Evolutionary conservation across 2,329 filamentous ascomycete species (phyloP), one percentile per base, ranked within the genome.

Genomic region (Colletotrichum sp.): DNA sequence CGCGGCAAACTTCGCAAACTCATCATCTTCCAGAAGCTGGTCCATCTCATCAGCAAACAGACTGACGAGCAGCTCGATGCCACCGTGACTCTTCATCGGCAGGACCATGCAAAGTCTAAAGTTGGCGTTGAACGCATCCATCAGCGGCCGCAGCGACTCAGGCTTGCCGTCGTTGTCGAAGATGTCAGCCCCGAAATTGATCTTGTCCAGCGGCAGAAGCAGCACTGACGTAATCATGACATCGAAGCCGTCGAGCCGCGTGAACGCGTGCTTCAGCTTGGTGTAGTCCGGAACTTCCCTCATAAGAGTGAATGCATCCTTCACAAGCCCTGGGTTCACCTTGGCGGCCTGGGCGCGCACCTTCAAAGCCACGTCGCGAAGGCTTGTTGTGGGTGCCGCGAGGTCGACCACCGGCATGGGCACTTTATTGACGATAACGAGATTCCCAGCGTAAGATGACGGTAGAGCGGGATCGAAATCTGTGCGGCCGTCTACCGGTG

Each of bases 171-270:
- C 69, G 26, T 82, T 81, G 10, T 59, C 79, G 52, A 84, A 83
- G 3, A 82, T 66, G 6, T 75, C 21, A n/a, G 77, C 78, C 1
- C 82, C 83, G 62, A 84, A 83, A 7, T 69, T 71, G 32, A 83
- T 77, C 26, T 82, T 80, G 32, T 75, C 76, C n/a, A 77, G 75
- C 30, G 78, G 81, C 59, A 83, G 78, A 12, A 83, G 69, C 77
- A 84, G 80, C 77, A 84, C 78, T 63, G 82, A 83, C 8, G 81
- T 80, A 10, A 83, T 80, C 78, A 83, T 79, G 55, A 80, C 72
- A 66, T 82, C 69, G 79, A 81, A 80, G 44, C 80, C 79, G 24
- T 81, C 78, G 0, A 82, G 79, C 5, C 79, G 78, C 79, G 81
- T 81, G 72, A 79, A 80, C 8, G 82, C 80, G 4, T 78, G 79